Conservation (phyloP, 2,329 filamentous ascomycete genomes). For the Fusarium sp. region DNA sequence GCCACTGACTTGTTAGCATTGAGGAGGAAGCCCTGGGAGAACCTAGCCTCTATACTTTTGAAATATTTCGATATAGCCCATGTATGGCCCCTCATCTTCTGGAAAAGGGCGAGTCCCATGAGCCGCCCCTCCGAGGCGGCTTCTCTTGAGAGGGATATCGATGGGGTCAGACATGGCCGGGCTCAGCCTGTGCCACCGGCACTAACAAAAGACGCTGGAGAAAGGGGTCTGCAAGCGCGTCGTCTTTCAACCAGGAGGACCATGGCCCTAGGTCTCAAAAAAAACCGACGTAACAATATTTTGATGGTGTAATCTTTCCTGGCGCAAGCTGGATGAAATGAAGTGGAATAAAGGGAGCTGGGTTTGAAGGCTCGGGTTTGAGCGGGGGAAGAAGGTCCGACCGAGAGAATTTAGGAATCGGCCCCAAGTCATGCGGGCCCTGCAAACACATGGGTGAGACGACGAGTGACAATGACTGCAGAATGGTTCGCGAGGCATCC, state of each 20-base stretch:
- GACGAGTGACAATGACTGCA: neutral
- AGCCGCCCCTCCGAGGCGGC: constrained; percentile 9
- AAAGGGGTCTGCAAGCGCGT: neutral
- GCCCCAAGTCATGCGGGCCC: neutral
- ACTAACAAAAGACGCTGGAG: neutral
- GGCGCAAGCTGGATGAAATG: neutral
- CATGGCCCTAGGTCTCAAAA: neutral
- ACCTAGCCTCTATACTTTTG: constrained; percentile 38
- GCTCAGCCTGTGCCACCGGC: neutral
- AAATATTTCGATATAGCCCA: constrained; percentile 41
- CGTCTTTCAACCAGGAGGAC: neutral
- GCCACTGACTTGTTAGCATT: constrained; percentile 36
- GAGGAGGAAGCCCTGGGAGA: neutral
- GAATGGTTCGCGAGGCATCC: neutral
- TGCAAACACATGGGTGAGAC: neutral
- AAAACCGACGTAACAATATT: neutral
- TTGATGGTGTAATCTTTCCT: neutral
- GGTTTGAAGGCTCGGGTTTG: neutral
- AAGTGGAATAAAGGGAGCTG: neutral
- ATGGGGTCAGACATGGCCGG: constrained; percentile 39
- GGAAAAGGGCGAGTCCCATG: constrained; percentile 26
- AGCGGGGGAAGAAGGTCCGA: neutral
- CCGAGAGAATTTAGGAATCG: neutral
- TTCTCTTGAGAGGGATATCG: constrained; percentile 37
- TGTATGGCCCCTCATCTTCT: constrained; percentile 38